These are phyloP conservation scores for Psilocybe cubensis DNA, from an alignment of 768 basidiomycete species.

Conservation along the genomic window DNA sequence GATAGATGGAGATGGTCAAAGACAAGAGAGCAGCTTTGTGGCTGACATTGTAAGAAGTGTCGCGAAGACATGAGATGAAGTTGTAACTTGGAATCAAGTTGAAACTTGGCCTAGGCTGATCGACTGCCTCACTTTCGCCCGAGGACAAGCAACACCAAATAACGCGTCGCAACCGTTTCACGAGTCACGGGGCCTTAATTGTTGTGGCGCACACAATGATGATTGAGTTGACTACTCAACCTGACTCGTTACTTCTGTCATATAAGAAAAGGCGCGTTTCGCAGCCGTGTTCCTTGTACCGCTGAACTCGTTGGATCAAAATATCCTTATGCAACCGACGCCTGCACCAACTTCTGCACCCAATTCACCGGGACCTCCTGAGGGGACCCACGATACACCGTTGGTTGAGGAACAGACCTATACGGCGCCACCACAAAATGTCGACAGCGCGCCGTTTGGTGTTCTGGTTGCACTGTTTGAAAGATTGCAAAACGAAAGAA, in stretches of 20 bases:
- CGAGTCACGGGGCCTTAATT: conserved; percentile 14
- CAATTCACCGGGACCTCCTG: conserved; percentile 40
- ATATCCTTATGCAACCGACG: conserved; percentile 60
- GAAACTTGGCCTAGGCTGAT: conserved; percentile 2
- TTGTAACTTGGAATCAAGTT: neutral
- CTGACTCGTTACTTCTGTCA: neutral
- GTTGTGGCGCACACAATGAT: neutral
- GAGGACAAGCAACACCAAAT: conserved; percentile 32
- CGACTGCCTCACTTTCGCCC: neutral
- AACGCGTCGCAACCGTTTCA: conserved; percentile 36
- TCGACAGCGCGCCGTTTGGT: conserved; percentile 69
- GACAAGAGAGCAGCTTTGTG: conserved; percentile 18
- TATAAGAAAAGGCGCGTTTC: neutral
- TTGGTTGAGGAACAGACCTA: conserved; percentile 40
- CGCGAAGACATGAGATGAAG: neutral
- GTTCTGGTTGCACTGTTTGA: conserved; percentile 76
- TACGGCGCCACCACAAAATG: conserved; percentile 65
- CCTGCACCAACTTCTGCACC: conserved; percentile 67
- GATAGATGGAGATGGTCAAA: conserved; percentile 6
- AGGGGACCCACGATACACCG: too few species aligned
- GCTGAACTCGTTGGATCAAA: too few species aligned
- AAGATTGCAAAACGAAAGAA: conserved; percentile 71
- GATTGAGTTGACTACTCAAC: conserved; percentile 4
- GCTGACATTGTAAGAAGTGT: conserved; percentile 23
- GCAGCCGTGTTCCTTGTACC: too few species aligned